Evolutionary conservation across 176 grass and related monocot genomes (phyloP), one percentile per base, ranked within the genome.

Genomic region (Chrysopogon serrulatus): DNA sequence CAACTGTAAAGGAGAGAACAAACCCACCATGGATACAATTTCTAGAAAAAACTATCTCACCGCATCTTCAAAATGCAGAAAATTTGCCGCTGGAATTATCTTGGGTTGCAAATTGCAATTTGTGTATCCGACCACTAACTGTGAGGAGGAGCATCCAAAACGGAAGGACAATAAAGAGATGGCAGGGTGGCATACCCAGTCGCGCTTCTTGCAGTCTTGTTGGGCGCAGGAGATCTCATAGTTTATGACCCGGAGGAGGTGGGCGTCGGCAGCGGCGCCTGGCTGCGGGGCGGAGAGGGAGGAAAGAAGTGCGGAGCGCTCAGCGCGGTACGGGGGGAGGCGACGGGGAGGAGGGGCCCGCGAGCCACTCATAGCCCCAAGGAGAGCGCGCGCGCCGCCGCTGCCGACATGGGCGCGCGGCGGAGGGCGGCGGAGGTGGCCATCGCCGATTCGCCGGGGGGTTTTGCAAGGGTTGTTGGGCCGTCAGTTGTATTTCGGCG

Each of bases 161-260:
- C 66, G 43, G 7, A 48, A 14, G 14, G 45, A 17, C 35, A 68
- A 6, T 51, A 68, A n/a, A 49, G 21, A 24, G n/a, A 65, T 16
- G 0, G 31, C 23, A 48, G 63, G 31, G 23, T 27, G 31, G 3
- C 62, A 32, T 85, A 85, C 87, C 82, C 77, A 85, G 71, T 89
- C 28, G 1, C 71, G 40, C 2, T 81, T 85, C 82, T 74, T 85
- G 87, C 87, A 89, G 19, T 89, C 77, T 61, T 32, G 33, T 71
- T 85, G 82, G 33, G 87, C 87, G 77, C 54, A 42, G 63, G 87
- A 89, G 71, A 85, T 89, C 87, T 89, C 87, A 35, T 70, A 85
- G 40, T 62, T 81, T 85, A 89, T 53, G 71, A 76, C 64, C 77
- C 87, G 87, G 82, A 85, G 62, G 71, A 89, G 87, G 0, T 85